Conservation (phyloP, 257 asterid species). For the Lavandula angustifolia region DNA sequence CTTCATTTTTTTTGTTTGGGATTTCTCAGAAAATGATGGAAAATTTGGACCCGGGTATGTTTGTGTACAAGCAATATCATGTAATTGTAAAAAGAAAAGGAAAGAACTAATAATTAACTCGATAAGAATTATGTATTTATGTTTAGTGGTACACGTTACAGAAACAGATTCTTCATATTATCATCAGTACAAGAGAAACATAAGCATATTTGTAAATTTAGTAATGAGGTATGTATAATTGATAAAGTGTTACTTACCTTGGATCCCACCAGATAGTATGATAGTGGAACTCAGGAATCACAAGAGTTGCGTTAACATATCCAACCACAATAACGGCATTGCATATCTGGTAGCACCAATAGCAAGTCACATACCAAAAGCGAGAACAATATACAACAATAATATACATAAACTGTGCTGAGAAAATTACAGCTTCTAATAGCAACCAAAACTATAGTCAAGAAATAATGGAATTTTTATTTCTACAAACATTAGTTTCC, state of each 20-base stretch:
- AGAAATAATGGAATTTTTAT: background rate
- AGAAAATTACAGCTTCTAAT: no score
- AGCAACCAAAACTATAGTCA: background rate
- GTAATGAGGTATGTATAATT: constrained; percentile 13
- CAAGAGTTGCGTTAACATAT: constrained; percentile 90
- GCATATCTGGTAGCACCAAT: constrained; percentile 76
- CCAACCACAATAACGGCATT: constrained; percentile 99
- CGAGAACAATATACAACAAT: background rate
- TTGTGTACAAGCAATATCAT: constrained; percentile 17
- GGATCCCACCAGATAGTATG: constrained; percentile 99
- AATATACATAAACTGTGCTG: no score
- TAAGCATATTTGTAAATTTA: constrained; percentile 20
- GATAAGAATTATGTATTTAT: constrained; percentile 1
- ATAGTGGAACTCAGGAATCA: constrained; percentile 88
- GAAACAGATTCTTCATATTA: constrained; percentile 11
- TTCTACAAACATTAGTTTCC: constrained; percentile 3
- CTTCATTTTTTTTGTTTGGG: constrained; percentile 5
- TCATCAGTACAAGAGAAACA: constrained; percentile 13
- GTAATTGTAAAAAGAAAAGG: background rate
- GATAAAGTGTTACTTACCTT: constrained; percentile 51
- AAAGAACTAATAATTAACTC: constrained; percentile 14
- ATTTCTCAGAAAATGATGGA: constrained; percentile 16
- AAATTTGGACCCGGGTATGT: background rate
- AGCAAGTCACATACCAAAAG: background rate
- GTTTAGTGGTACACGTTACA: constrained; percentile 8